Evolutionary conservation across 2,329 filamentous ascomycete species (phyloP).

Genomic region (Fusarium sp.): DNA sequence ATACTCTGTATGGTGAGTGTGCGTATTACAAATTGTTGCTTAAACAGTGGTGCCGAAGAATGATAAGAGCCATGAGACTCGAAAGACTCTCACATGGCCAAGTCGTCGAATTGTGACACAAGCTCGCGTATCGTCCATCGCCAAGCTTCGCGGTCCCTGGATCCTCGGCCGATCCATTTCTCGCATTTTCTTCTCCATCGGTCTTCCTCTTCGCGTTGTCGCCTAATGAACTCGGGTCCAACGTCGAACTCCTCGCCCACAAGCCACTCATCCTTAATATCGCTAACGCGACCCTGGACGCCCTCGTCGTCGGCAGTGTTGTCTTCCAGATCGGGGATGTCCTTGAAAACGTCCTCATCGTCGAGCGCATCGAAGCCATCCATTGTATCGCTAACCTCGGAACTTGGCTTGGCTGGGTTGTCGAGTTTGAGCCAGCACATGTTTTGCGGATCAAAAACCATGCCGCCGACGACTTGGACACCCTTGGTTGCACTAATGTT

Average conservation of each 20-base stretch:
- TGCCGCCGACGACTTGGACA: conserved; percentile 94
- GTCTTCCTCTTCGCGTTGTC: conserved; percentile 92
- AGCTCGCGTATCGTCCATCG: conserved; percentile 82
- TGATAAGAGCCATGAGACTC: conserved; percentile 28
- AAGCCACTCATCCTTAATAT: conserved; percentile 82
- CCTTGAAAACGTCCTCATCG: conserved; percentile 94
- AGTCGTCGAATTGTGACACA: conserved; percentile 61
- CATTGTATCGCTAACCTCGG: conserved; percentile 69
- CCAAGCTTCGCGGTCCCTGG: conserved; percentile 74
- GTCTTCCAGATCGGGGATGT: conserved; percentile 93
- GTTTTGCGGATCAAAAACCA: conserved; percentile 96
- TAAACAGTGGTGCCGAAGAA: conserved; percentile 40
- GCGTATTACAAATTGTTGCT: conserved; percentile 47
- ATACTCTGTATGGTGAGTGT: conserved; percentile 33
- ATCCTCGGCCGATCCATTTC: conserved; percentile 80
- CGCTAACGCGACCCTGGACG: conserved; percentile 68
- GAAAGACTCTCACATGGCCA: conserved; percentile 51
- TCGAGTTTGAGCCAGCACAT: conserved; percentile 97
- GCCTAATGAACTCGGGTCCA: conserved; percentile 90
- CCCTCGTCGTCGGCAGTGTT: conserved; percentile 65
- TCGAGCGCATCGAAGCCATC: conserved; percentile 79
- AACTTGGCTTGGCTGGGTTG: conserved; percentile 61
- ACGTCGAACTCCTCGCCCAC: conserved; percentile 98
- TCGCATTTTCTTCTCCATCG: conserved; percentile 91
- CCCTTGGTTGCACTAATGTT: conserved; percentile 89